phyloP scores from a whole-genome alignment of 768 basidiomycete species.

The Leucogyrophana mollusca region DNA sequence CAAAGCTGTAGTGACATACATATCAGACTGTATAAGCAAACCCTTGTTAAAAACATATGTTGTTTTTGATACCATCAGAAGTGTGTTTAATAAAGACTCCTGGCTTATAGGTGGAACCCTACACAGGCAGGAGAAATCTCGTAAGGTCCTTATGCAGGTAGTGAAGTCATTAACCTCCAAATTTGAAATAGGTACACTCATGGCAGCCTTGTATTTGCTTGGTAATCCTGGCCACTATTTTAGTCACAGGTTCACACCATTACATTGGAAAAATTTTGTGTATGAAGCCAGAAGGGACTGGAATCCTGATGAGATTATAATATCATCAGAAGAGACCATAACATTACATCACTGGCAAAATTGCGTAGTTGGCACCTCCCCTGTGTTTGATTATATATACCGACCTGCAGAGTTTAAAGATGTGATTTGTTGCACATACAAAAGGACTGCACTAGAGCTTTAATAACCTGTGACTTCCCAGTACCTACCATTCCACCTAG shows the following conservation, averaged over 20 bases:
- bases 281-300: slow-evolving; percentile 18
- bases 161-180: slow-evolving; percentile 35
- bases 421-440: no score
- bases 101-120: slow-evolving; percentile 15
- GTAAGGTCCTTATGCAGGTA: slow-evolving; percentile 33
- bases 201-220: slow-evolving; percentile 34
- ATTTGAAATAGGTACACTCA: slow-evolving; percentile 35
- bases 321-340: slow-evolving; percentile 9
- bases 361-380: slow-evolving; percentile 20
- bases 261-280: slow-evolving; percentile 34
- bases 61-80: slow-evolving; percentile 31
- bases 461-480: no score
- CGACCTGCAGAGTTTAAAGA: slow-evolving; percentile 13
- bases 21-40: slow-evolving; percentile 46
- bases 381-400: slow-evolving; percentile 33
- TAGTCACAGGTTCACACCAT: slow-evolving; percentile 29
- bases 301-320: neutral
- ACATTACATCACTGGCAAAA: no score
- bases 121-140: slow-evolving; percentile 15
- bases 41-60: slow-evolving; percentile 34
- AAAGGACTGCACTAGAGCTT: no score
- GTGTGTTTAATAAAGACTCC: slow-evolving; percentile 18
- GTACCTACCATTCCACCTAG: no score
- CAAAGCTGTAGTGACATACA: slow-evolving; percentile 37
- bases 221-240: slow-evolving; percentile 39